These are phyloP conservation scores for Mycotypha africana DNA, from an alignment of 371 early-diverging fungal species.

Conservation along the genomic window DNA sequence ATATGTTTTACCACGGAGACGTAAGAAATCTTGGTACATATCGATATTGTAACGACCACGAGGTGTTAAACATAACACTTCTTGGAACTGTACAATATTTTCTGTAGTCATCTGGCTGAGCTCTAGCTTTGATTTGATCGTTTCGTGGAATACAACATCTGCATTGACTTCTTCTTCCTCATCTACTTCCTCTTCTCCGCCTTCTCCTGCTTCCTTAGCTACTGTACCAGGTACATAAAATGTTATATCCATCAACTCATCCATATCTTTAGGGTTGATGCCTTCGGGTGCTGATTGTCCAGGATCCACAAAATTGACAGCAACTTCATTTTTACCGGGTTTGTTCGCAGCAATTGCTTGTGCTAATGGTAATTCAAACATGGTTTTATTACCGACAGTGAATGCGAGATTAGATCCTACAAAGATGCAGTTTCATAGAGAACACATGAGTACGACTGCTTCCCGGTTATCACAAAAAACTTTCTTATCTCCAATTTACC, in stretches of 20 bases:
- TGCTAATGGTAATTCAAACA: conserved; percentile 89
- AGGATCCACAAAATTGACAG: conserved; percentile 80
- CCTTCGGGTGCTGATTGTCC: conserved; percentile 55
- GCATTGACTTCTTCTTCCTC: conserved; percentile 70
- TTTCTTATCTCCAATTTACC: conserved; percentile 22
- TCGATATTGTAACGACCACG: conserved; percentile 96
- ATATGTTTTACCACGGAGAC: conserved; percentile 96
- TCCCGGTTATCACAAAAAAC: too few species aligned
- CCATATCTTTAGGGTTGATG: conserved; percentile 47
- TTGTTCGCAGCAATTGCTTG: conserved; percentile 87
- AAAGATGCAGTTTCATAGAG: too few species aligned
- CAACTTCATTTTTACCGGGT: conserved; percentile 89
- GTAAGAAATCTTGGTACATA: conserved; percentile 86
- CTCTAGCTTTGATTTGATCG: conserved; percentile 88
- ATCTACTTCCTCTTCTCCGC: conserved; percentile 56
- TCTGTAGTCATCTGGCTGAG: conserved; percentile 85
- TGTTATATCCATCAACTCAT: conserved; percentile 88
- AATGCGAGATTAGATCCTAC: conserved; percentile 75
- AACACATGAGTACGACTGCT: too few species aligned
- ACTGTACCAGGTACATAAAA: conserved; percentile 91
- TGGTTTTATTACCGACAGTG: conserved; percentile 73
- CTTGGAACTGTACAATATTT: conserved; percentile 85
- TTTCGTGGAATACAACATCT: conserved; percentile 83
- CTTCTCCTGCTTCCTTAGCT: conserved; percentile 49
- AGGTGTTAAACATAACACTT: conserved; percentile 87